Evolutionary conservation across 805 yeast genomes (phyloP).

Genomic region (Cyberlindnera mrakii): DNA sequence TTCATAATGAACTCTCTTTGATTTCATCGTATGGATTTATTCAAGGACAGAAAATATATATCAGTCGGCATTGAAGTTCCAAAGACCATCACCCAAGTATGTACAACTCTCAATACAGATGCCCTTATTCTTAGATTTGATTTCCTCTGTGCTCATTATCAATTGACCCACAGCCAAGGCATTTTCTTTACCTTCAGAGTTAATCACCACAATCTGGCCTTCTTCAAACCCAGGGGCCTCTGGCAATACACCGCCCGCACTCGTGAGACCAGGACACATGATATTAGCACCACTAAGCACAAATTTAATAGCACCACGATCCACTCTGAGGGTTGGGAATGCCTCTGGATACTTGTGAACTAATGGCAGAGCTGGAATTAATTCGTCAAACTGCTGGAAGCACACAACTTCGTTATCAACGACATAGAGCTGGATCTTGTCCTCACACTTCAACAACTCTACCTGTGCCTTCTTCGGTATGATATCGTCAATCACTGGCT

Average conservation of each 20-base stretch:
- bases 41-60: slow-evolving; percentile 18
- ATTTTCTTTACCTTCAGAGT: slow-evolving; percentile 88
- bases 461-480: slow-evolving; percentile 87
- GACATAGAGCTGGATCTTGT: slow-evolving; percentile 72
- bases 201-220: slow-evolving; percentile 71
- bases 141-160: slow-evolving; percentile 84
- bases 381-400: slow-evolving; percentile 74
- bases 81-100: slow-evolving; percentile 84
- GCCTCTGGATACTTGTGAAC: slow-evolving; percentile 79
- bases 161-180: slow-evolving; percentile 90
- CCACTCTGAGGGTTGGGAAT: slow-evolving; percentile 86
- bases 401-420: slow-evolving; percentile 69
- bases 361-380: slow-evolving; percentile 67
- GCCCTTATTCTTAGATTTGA: slow-evolving; percentile 76
- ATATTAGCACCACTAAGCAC: slow-evolving; percentile 94
- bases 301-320: slow-evolving; percentile 93
- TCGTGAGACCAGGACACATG: slow-evolving; percentile 93
- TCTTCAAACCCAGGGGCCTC: slow-evolving; percentile 58
- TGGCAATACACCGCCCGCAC: slow-evolving; percentile 79
- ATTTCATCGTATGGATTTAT: slow-evolving; percentile 16
- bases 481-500: slow-evolving; percentile 69
- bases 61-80: slow-evolving; percentile 43
- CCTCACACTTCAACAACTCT: slow-evolving; percentile 80
- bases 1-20: slow-evolving; percentile 21
- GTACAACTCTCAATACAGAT: slow-evolving; percentile 82